Evolutionary conservation across 1,139 yeast species (phyloP).

Genomic region (Yamadazyma spencermartinsiae): DNA sequence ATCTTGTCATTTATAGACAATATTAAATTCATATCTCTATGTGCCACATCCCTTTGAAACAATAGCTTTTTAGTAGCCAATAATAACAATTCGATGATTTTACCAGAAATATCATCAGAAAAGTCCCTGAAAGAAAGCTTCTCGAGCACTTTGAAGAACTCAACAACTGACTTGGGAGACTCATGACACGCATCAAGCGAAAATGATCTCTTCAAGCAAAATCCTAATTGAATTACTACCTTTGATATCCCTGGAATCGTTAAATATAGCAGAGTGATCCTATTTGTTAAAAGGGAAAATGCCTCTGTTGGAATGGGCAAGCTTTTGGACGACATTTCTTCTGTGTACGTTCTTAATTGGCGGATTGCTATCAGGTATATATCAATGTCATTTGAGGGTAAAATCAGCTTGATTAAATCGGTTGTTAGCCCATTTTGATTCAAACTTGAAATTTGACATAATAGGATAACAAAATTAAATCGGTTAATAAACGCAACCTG

Average conservation of each 20-base stretch:
- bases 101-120: conserved; percentile 12
- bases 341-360: conserved; percentile 24
- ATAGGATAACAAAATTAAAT: conserved; percentile 35
- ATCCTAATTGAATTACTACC: conserved; percentile 17
- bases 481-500: conserved; percentile 39
- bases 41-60: background rate
- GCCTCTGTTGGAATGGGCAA: conserved; percentile 24
- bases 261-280: conserved; percentile 14
- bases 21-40: background rate
- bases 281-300: conserved; percentile 17
- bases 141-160: conserved; percentile 10
- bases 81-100: conserved; percentile 10
- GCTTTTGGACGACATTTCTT: conserved; percentile 19
- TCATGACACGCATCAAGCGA: conserved; percentile 5
- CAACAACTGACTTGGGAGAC: conserved; percentile 3
- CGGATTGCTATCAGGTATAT: conserved; percentile 27
- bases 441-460: conserved; percentile 35
- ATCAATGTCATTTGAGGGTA: conserved; percentile 25
- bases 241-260: conserved; percentile 20
- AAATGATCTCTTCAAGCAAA: conserved; percentile 11
- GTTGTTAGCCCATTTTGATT: conserved; percentile 33
- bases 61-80: background rate
- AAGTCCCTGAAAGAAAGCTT: conserved; percentile 10
- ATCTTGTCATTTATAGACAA: conserved; percentile 5
- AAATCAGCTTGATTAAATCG: conserved; percentile 27